Evolutionary conservation across 139 green algal species (phyloP), one percentile per base, ranked within the genome.

Genomic region (Chlorella sp.): DNA sequence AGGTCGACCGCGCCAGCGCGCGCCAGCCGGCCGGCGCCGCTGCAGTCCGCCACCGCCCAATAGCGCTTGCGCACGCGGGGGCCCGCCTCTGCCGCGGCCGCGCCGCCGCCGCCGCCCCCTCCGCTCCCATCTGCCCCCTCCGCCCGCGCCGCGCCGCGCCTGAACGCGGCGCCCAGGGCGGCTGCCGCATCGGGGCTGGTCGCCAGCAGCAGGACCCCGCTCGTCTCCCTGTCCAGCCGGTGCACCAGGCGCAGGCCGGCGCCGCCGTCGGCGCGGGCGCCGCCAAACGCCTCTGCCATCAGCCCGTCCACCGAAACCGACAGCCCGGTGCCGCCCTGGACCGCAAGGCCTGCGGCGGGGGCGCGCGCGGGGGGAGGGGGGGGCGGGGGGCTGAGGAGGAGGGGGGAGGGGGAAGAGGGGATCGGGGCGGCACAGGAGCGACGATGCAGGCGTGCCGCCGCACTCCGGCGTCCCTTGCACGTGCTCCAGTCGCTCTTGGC

Each of bases 161-260:
- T 31, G 62, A 94, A 90, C 4, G 82, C 83, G 0, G 69, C 71
- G 5, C 55, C 31, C 21, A 94, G 77, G 83, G 79, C 86, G 11
- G 85, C 63, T 3, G 89, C 87, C 0, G 89, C 83, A 58, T 88
- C 77, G 1, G 79, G 41, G 33, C 58, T 79, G 15, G 74, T 72
- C 0, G 89, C 90, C 15, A 94, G 29, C 33, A 88, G 71, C 64
- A 94, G 67, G 4, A 82, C 88, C 3, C 90, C 90, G 29, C 68
- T 92, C 0, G 84, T 84, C 12, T 82, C 58, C 19, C 53, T 36
- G 70, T 94, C 90, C 58, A 94, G 67, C 1, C 90, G 76, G 67
- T 94, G 90, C 29, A 94, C 90, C 42, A 94, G 74, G 31, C 74
- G 64, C 53, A 80, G 74, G 29, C 74, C 35, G 5, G 4, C 3